A percentile compares a stretch with the other conserved stretches of the same genome.
Evolutionary conservation across 768 basidiomycete genomes (phyloP).

Genomic region (Trametes cinnabarina): DNA sequence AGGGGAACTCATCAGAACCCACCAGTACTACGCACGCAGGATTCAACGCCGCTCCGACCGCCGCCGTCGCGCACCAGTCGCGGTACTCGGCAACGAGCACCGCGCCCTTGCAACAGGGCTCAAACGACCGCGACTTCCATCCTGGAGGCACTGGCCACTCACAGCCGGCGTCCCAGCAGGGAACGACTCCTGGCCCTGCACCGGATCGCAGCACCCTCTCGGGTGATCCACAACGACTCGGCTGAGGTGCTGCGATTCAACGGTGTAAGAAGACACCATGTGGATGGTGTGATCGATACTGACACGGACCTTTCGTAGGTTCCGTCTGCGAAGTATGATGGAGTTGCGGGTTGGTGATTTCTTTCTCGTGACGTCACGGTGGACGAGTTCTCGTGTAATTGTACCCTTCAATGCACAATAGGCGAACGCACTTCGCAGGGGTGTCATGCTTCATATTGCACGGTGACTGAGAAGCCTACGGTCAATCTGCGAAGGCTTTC

Average conservation of each 20-base stretch:
- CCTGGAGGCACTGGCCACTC: neutral
- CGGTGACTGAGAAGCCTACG: too few species aligned
- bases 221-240: neutral
- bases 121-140: slow-evolving; percentile 8
- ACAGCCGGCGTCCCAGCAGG: neutral
- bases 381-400: too few species aligned
- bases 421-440: too few species aligned
- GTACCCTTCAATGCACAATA: too few species aligned
- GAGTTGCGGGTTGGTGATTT: too few species aligned
- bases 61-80: slow-evolving; percentile 1
- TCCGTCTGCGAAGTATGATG: too few species aligned
- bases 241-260: neutral
- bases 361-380: too few species aligned
- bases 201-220: slow-evolving; percentile 5
- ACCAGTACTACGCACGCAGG: neutral
- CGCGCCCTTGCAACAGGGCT: neutral
- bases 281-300: neutral
- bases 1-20: slow-evolving; percentile 2
- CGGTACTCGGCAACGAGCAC: neutral
- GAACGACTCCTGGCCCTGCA: slow-evolving; percentile 2
- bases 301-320: too few species aligned
- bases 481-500: too few species aligned
- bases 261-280: neutral
- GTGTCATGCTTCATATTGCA: too few species aligned
- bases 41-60: slow-evolving; percentile 5